Base-by-base conservation (phyloP, 2,329 filamentous ascomycete species). In the Juglanconis sp. region DNA sequence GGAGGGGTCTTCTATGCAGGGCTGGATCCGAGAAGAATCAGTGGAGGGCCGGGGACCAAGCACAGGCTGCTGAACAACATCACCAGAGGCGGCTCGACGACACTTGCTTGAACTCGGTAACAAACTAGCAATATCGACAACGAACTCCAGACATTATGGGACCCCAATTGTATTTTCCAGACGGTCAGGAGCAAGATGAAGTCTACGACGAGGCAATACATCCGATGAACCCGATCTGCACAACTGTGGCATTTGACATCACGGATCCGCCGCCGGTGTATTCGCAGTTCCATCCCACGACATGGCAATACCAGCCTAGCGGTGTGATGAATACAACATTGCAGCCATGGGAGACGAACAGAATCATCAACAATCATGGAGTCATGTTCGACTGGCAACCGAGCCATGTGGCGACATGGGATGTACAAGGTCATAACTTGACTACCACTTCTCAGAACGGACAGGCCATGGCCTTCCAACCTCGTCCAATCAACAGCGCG, bases 241-340 rank as follows among this genome's bases (percentile, higher is more conserved):
- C 46, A 11, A 17, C 51, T 31, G 42, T 55, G 51, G 42, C 48
- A 36, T 50, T 50, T 13, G 46, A 24, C 57, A 50, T 59, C 5
- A 51, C 44, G 15, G 13, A 46, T 13, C 9, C 55, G 11, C 51
- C 57, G 17, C 51, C 46, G 11, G n/a, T 44, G n/a, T 31, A 59
- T 9, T 59, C 57, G 52, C 47, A 47, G 3, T 59, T 59, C 46
- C 57, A 59, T 6, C 44, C 57, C 35, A 46, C 57, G 6, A 24
- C 47, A n/a, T 59, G 57, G 57, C 57, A 59, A 38, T 55, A 52
- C 46, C 42, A 50, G 17, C 52, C 57, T 4, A 42, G 54, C 46
- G 46, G 49, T 30, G 54, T 50, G 52, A 55, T 59, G 57, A 49
- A 46, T 44, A 56, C 55, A 50, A 52, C 52, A 4, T 17, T 59